Evolutionary conservation across 306 rosid species (phyloP), one percentile per base, ranked within the genome.

Genomic region (Gillenia trifoliata): DNA sequence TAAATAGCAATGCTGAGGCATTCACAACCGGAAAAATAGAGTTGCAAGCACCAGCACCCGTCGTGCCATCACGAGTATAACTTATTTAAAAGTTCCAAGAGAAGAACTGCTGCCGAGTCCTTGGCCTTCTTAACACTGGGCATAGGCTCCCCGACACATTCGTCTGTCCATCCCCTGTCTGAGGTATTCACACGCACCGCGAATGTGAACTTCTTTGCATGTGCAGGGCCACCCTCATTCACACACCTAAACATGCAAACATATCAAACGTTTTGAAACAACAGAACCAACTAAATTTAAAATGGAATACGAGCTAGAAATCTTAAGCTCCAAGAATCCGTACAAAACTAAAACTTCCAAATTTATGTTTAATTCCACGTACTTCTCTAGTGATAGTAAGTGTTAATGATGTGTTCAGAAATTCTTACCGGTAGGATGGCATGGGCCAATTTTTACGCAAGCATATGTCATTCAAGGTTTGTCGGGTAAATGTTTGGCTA

Each of bases 151-250:
- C 99, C 99, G 9, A 94, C 76, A 17, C 97, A 94, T 77, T 94
- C 99, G 75, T 87, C 99, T 1, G 96, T 94, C 96, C 95, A 87
- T 71, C 97, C 99, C 78, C 78, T 79, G 83, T 92, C 96, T 2
- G 92, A 75, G 20, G 99, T 92, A 84, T 94, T 94, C 45, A 94
- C 99, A 1, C 92, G 90, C n/a, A 94, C 97, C 0, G 96, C 87
- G 81, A 87, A 94, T 6, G 99, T 94, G 77, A 94, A 94, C 91
- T 90, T 88, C 85, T 92, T 94, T 40, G 99, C 99, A 87, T 94
- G 99, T 60, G 99, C 97, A 52, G 99, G 99, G 75, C 99, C 99
- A 72, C 99, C 99, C 82, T 92, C 99, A 59, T 81, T 90, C 82
- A 92, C 97, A 67, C 99, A 94, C 90, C 97, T 94, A 23, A 38